Base-by-base conservation (phyloP, 2,329 filamentous ascomycete species). In the Botrytis deweyae region DNA sequence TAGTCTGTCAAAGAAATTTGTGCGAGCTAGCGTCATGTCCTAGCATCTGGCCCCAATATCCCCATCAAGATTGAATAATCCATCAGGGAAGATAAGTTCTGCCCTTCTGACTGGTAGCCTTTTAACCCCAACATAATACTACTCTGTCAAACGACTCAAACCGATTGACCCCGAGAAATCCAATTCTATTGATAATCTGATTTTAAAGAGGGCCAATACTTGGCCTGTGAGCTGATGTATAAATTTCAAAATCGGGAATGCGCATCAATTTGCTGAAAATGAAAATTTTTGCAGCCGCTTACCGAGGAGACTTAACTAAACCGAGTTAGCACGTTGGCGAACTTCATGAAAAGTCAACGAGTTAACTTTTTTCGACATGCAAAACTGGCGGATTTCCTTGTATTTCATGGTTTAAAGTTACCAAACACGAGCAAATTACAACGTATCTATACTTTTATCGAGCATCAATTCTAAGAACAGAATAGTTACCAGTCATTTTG, bases 121-220 rank as follows among this genome's bases (percentile, higher is more conserved):
- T 40, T n/a, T 40, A 29, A 55, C 36, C 46, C 36, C 46, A 40
- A 55, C 65, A 64, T 64, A 64, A 55, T 68, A 68, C 65, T 40
- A 29, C 65, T 40, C 65, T 68, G 46, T 68, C 65, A 68, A 58
- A 58, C 52, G 52, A 58, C 52, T 58, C 52, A 58, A 29, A 52
- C 64, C 64, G 44, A 52, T 29, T 49, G 44, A 68, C 65, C 46
- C 46, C 36, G 65, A 55, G 52, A 58, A 9, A 18, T 18, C 36
- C 36, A 40, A 52, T 29, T 55, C 25, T 36, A 55, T 55, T 55
- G 65, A 55, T 40, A 68, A 68, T 68, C 33, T 22, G 7, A 4
- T 29, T 55, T n/a, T 22, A 58, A 40, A 46, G 42, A 67, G 46
- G 64, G 64, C 22, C 64, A 25, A 25, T 7, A 25, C 46, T 33